These are phyloP conservation scores for Globisporangium iwayamae DNA, from an alignment of 352 stramenopile genomes.

Conservation along the genomic window DNA sequence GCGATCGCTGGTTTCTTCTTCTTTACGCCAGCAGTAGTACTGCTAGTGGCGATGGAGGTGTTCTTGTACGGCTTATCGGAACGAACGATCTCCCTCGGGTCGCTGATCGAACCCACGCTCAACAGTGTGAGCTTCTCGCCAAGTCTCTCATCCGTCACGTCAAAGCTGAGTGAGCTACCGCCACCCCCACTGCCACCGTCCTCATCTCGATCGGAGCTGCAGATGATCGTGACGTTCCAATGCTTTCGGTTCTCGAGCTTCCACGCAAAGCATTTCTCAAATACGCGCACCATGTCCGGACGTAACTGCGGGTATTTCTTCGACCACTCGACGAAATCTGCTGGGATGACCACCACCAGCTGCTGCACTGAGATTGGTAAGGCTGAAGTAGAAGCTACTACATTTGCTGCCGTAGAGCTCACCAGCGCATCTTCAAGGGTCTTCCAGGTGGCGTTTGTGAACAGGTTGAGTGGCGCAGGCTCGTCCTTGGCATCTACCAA, in stretches of 20 bases:
- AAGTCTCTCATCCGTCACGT: slow-evolving; percentile 60
- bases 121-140: slow-evolving; percentile 45
- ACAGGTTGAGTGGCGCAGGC: slow-evolving; percentile 24
- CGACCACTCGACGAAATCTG: slow-evolving; percentile 43
- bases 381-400: slow-evolving; percentile 2
- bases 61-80: slow-evolving; percentile 4
- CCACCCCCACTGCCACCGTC: not conserved
- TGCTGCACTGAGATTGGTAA: slow-evolving; percentile 37
- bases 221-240: slow-evolving; percentile 43
- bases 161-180: slow-evolving; percentile 40
- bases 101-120: slow-evolving; percentile 56
- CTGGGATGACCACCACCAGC: slow-evolving; percentile 45
- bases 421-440: slow-evolving; percentile 46
- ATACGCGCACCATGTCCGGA: slow-evolving; percentile 38
- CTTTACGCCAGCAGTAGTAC: slow-evolving; percentile 12
- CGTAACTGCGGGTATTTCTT: slow-evolving; percentile 35
- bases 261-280: slow-evolving; percentile 73
- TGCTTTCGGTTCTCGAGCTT: slow-evolving; percentile 34
- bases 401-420: slow-evolving; percentile 9
- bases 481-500: not conserved
- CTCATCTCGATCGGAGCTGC: slow-evolving; percentile 19
- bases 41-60: slow-evolving; percentile 16
- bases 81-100: slow-evolving; percentile 22
- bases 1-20: slow-evolving; percentile 5
- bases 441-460: slow-evolving; percentile 61